phyloP scores from a whole-genome alignment of 352 stramenopile genomes.

The Phytophthora europaea region DNA sequence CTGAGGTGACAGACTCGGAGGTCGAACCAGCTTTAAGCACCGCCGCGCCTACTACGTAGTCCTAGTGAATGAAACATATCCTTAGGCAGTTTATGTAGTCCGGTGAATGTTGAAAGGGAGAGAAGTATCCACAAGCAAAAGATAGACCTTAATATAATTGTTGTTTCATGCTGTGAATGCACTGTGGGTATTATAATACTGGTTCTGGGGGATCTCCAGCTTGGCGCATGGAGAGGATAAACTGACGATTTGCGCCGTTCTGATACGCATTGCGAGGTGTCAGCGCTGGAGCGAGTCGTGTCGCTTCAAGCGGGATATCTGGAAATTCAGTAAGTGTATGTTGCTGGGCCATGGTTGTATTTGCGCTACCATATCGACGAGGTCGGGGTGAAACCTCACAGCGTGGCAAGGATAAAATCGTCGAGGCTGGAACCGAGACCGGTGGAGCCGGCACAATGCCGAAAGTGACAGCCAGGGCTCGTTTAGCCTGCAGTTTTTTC shows the following conservation, averaged over 20 bases:
- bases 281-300: conserved; percentile 46
- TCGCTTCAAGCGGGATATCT: conserved; percentile 26
- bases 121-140: not conserved
- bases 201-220: not conserved
- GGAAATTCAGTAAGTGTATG: not conserved
- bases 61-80: conserved; percentile 7
- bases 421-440: not conserved
- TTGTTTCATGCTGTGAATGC: conserved; percentile 3
- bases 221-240: conserved; percentile 38
- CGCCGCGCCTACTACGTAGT: conserved; percentile 8
- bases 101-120: conserved; percentile 18
- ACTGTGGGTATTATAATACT: too few species aligned
- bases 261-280: conserved; percentile 63
- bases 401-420: not conserved
- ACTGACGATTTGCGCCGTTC: conserved; percentile 46
- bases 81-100: conserved; percentile 13
- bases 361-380: not conserved
- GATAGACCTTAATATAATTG: conserved; percentile 43
- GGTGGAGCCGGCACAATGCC: conserved; percentile 28
- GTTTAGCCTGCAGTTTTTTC: conserved; percentile 42
- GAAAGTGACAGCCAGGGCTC: conserved; percentile 37
- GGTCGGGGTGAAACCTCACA: not conserved
- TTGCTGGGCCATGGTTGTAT: not conserved
- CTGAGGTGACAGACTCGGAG: conserved; percentile 16
- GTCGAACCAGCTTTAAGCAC: not conserved